Base-by-base conservation (phyloP, 75 land plant genomes). In the Pinus taeda region DNA sequence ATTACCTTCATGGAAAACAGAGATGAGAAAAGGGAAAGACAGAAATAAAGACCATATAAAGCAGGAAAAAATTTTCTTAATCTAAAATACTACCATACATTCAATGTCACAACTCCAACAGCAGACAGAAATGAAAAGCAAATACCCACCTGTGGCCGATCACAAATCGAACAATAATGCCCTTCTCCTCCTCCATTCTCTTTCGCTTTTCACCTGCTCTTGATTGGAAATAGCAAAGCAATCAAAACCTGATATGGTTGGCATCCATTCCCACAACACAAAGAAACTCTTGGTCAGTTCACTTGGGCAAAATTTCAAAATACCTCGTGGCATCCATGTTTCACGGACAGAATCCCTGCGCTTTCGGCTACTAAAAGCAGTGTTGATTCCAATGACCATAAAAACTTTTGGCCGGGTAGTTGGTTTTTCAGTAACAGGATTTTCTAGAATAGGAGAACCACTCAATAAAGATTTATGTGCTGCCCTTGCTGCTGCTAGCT, bases 81-180 rank as follows among this genome's bases (percentile, higher is more conserved):
- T 49, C 55, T 49, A 49, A 49, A 49, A 49, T 49, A 45, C 11
- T 45, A 0, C 53, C 53, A 45, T 8, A 7, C 8, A 45, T 45
- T 45, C 53, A 45, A 8, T 6, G 53, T 7, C 9, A 45, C 53
- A 45, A 45, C 53, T 45, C 53, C 11, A 45, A 45, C 9, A 45
- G 53, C 8, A 45, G 53, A 8, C 24, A 62, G 15, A n/a, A 62
- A 62, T 62, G 64, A 62, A 22, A n/a, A 1, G 21, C 55, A 56
- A 12, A 8, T 24, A 73, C 29, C 26, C 59, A 89, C 95, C 95
- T 93, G 81, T 86, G 93, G 9, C 95, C 95, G 60, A 93, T 93
- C 39, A 89, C 91, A 79, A 91, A 93, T 15, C 91, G 86, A 36
- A 91, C 77, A 70, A 93, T 78, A 72, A 93, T 87, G 59, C 93